Percentiles rank a stretch among this genome's conserved stretches.
These are phyloP conservation scores for Sclerotinia subarctica DNA, from an alignment of 2,329 filamentous ascomycete genomes.

Conservation along the genomic window DNA sequence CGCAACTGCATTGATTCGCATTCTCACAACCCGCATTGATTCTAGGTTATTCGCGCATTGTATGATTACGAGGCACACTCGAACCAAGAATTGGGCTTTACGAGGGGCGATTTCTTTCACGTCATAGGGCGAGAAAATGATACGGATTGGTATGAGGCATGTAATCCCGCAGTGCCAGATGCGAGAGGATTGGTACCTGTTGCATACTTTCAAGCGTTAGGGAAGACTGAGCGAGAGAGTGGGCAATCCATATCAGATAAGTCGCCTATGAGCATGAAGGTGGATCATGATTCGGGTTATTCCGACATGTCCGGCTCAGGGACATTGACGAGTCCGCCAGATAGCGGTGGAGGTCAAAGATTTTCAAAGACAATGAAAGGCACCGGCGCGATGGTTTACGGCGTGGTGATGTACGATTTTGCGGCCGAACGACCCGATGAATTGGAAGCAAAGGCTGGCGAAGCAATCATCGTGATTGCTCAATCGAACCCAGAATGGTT, in stretches of 20 bases:
- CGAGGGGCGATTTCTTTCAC: slow-evolving; percentile 95
- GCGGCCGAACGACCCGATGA: slow-evolving; percentile 93
- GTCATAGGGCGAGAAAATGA: slow-evolving; percentile 96
- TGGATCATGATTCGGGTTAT: slow-evolving; percentile 89
- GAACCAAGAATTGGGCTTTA: slow-evolving; percentile 81
- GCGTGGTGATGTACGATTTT: slow-evolving; percentile 96
- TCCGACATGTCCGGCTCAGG: slow-evolving; percentile 52
- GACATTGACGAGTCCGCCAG: slow-evolving; percentile 33
- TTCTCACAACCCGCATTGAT: neutral
- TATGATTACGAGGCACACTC: slow-evolving; percentile 85
- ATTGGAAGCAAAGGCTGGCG: slow-evolving; percentile 88
- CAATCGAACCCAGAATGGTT: slow-evolving; percentile 99
- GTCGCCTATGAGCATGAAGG: slow-evolving; percentile 51
- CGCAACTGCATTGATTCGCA: neutral
- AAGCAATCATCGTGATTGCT: slow-evolving; percentile 97
- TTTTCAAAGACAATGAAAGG: slow-evolving; percentile 52
- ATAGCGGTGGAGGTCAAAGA: slow-evolving; percentile 39
- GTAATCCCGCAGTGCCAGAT: slow-evolving; percentile 84
- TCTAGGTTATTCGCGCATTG: slow-evolving; percentile 90
- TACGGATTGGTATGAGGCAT: slow-evolving; percentile 95
- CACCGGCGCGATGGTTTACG: slow-evolving; percentile 86
- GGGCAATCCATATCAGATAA: slow-evolving; percentile 57
- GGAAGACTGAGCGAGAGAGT: slow-evolving; percentile 89
- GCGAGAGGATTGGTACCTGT: slow-evolving; percentile 91
- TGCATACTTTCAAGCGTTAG: slow-evolving; percentile 86